phyloP scores from a whole-genome alignment of 2,329 filamentous ascomycete genomes.

The Pestalotiopsis sp. region DNA sequence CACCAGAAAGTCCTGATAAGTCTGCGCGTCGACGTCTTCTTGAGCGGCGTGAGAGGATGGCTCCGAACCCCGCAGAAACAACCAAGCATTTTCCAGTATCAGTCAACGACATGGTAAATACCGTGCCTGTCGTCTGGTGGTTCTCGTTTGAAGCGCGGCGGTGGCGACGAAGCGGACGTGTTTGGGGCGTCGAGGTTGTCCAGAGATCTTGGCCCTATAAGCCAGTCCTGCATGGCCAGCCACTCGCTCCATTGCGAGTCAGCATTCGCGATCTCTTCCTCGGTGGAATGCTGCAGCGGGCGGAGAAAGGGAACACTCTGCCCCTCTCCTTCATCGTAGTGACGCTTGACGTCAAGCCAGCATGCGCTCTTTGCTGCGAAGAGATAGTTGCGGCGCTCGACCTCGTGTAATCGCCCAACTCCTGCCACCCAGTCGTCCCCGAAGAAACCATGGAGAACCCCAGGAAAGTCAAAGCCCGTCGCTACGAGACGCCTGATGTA shows the following conservation, averaged over 20 bases:
- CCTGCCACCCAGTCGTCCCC: constrained; percentile 89
- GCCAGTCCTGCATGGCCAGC: constrained; percentile 96
- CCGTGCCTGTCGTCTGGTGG: background rate
- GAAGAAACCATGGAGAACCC: constrained; percentile 92
- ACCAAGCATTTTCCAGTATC: background rate
- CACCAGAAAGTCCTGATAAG: background rate
- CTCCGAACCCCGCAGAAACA: background rate
- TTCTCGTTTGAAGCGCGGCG: background rate
- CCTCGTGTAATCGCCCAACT: constrained; percentile 80
- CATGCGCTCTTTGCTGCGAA: constrained; percentile 92
- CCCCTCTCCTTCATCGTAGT: constrained; percentile 84
- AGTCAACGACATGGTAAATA: background rate
- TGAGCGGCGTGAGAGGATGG: background rate
- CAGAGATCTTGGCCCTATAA: constrained; percentile 10
- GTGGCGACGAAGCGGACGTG: background rate
- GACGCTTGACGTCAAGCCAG: constrained; percentile 85
- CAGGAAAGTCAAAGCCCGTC: constrained; percentile 85
- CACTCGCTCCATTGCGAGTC: constrained; percentile 91
- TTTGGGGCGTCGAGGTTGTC: background rate
- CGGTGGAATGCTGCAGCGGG: constrained; percentile 74
- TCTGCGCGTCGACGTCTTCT: background rate
- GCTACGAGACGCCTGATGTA: constrained; percentile 89
- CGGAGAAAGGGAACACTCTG: constrained; percentile 87
- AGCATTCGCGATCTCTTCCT: constrained; percentile 79
- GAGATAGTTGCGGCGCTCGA: constrained; percentile 89